These are phyloP conservation scores for Lactarius sanguifluus DNA, from an alignment of 768 basidiomycete genomes.

Conservation along the genomic window DNA sequence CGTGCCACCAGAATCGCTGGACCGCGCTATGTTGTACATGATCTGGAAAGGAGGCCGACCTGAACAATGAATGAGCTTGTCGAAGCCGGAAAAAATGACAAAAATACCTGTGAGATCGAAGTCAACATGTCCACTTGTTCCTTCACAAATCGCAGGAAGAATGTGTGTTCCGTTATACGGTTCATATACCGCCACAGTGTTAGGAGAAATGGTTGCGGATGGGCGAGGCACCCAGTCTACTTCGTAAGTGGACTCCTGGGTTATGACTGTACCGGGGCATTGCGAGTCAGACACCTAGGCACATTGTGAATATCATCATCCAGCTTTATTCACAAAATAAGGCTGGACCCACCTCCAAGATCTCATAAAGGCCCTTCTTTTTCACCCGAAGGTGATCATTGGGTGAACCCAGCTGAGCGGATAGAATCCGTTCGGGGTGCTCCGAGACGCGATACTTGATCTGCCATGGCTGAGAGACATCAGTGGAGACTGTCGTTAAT, in stretches of 20 bases:
- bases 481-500: background rate
- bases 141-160: conserved; percentile 78
- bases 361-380: conserved; percentile 74
- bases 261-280: conserved; percentile 73
- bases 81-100: background rate
- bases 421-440: conserved; percentile 42
- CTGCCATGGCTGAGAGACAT: conserved; percentile 72
- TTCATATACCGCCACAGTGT: conserved; percentile 57
- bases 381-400: conserved; percentile 75
- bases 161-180: conserved; percentile 71
- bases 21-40: conserved; percentile 80
- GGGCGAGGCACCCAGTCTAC: conserved; percentile 85
- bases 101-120: conserved; percentile 70
- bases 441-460: conserved; percentile 66
- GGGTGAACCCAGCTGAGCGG: conserved; percentile 50
- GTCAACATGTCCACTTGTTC: conserved; percentile 76
- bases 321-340: background rate
- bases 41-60: conserved; percentile 94
- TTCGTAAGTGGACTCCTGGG: conserved; percentile 58
- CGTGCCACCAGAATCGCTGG: conserved; percentile 65
- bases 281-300: conserved; percentile 75
- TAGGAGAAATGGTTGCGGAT: conserved; percentile 61
- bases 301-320: background rate
- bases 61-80: conserved; percentile 33
- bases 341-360: conserved; percentile 50